Evolutionary conservation across 768 basidiomycete species (phyloP), one percentile per base, ranked within the genome.

Genomic region (Strobilomyces echinocephalus): DNA sequence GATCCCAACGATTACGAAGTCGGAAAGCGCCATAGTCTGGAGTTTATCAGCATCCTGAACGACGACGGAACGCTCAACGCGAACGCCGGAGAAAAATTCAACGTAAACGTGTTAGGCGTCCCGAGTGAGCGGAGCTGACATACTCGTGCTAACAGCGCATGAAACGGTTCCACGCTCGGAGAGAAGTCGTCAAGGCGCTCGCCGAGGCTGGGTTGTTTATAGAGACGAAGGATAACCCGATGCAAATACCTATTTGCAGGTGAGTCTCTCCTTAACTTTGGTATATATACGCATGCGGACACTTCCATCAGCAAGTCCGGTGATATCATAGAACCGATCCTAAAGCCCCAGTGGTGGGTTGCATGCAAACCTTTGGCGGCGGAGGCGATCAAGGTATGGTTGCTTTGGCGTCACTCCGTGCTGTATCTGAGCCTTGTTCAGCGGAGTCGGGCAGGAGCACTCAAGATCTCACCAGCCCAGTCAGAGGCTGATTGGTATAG

Each of bases 341-440:
- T 98, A 63, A 98, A 97, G 70, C 97, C 97, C 0, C 97, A 99
- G 67, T 99, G 97, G 97, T 99, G 95, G 95, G 88, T 99, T 34
- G 84, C 86, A 69, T 95, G 94, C 74, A 83, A 91, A 69, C 87
- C 88, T 1, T 74, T 98, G 48, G 94, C 95, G 0, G 87, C 92
- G 49, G 91, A 94, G 63, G 92, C 90, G 6, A 79, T 95, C 67
- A 83, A 85, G 76, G 94, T 91, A 60, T 46, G 66, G 46, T 30
- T 2, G 2, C n/a, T 24, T 8, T n/a, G 16, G 26, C 12, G 1
- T 21, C 36, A 16, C 15, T 15, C 8, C 16, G 8, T 18, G n/a
- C 28, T 15, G 40, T 41, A 36, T 21, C 28, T 30, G 14, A 55
- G 18, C 20, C 11, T 38, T 15, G 26, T 58, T 0, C 63, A 95